Percentiles rank a stretch among this genome's conserved stretches.
Conservation (phyloP, 495 filamentous ascomycete species). For the Aspergillus kassunensis region DNA sequence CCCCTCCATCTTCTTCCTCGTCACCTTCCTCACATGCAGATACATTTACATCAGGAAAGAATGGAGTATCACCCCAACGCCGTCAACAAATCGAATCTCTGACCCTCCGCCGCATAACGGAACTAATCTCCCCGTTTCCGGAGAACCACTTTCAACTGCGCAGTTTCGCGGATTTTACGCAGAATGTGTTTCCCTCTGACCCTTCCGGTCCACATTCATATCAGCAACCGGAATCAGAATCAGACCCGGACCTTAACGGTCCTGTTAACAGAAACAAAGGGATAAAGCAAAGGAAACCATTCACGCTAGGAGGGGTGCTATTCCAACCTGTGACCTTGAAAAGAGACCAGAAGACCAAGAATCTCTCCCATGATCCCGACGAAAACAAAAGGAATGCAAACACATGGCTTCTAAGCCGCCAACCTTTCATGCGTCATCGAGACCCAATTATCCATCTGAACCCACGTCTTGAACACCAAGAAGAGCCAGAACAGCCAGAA, state of each 20-base stretch:
- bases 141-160: slow-evolving; percentile 34
- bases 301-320: slow-evolving; percentile 51
- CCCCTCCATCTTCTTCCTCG: slow-evolving; percentile 4
- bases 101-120: slow-evolving; percentile 41
- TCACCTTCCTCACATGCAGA: slow-evolving; percentile 3
- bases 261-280: background rate
- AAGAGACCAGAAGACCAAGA: slow-evolving; percentile 13
- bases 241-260: slow-evolving; percentile 21
- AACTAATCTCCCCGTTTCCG: slow-evolving; percentile 39
- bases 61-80: slow-evolving; percentile 10
- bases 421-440: slow-evolving; percentile 40
- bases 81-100: slow-evolving; percentile 26
- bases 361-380: too few relatives aligned
- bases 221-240: slow-evolving; percentile 13
- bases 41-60: too few relatives aligned
- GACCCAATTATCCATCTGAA: slow-evolving; percentile 9
- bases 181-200: slow-evolving; percentile 21
- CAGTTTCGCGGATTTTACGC: slow-evolving; percentile 29
- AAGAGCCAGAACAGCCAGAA: background rate
- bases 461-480: background rate
- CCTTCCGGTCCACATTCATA: slow-evolving; percentile 15
- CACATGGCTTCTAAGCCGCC: slow-evolving; percentile 49
- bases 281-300: slow-evolving; percentile 34
- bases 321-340: slow-evolving; percentile 43
- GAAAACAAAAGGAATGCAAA: background rate